Evolutionary conservation across 768 basidiomycete species (phyloP).

Genomic region (Solioccasus polychromus): DNA sequence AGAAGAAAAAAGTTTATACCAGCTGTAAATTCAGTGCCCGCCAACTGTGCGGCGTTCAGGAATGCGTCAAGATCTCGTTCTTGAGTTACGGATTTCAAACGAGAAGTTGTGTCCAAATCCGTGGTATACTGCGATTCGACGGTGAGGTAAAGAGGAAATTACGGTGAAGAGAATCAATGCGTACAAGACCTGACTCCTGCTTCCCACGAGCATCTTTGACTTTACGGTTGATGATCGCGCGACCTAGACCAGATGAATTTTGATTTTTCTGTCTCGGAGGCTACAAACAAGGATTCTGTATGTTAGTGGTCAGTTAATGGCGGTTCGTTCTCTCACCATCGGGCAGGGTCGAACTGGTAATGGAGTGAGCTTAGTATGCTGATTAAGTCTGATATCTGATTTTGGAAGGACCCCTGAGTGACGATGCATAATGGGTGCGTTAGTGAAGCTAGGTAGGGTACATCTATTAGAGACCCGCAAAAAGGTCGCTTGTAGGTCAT

Average conservation of each 20-base stretch:
- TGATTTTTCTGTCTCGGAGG: constrained; percentile 57
- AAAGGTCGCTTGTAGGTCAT: constrained; percentile 9
- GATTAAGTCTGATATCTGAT: constrained; percentile 14
- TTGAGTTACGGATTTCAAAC: constrained; percentile 90
- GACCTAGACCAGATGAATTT: constrained; percentile 83
- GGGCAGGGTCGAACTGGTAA: constrained; percentile 2
- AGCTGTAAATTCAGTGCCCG: constrained; percentile 93
- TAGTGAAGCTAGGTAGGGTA: constrained; percentile 16
- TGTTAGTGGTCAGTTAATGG: background rate
- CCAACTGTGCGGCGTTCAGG: constrained; percentile 89
- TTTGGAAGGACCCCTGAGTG: constrained; percentile 11
- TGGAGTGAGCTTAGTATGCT: constrained; percentile 6
- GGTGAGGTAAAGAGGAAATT: constrained; percentile 25
- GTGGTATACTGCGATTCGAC: constrained; percentile 54
- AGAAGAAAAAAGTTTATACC: constrained; percentile 47
- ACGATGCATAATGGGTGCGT: background rate
- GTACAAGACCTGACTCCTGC: constrained; percentile 57
- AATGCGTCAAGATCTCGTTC: constrained; percentile 96
- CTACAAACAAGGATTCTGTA: constrained; percentile 27
- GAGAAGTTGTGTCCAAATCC: constrained; percentile 63
- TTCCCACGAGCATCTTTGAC: constrained; percentile 38
- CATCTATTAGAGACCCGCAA: constrained; percentile 11
- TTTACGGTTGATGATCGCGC: constrained; percentile 93
- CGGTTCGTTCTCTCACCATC: constrained; percentile 12
- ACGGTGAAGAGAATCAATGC: constrained; percentile 22